These are phyloP conservation scores for Acarospora socialis DNA, from an alignment of 2,329 filamentous ascomycete species.

Conservation along the genomic window DNA sequence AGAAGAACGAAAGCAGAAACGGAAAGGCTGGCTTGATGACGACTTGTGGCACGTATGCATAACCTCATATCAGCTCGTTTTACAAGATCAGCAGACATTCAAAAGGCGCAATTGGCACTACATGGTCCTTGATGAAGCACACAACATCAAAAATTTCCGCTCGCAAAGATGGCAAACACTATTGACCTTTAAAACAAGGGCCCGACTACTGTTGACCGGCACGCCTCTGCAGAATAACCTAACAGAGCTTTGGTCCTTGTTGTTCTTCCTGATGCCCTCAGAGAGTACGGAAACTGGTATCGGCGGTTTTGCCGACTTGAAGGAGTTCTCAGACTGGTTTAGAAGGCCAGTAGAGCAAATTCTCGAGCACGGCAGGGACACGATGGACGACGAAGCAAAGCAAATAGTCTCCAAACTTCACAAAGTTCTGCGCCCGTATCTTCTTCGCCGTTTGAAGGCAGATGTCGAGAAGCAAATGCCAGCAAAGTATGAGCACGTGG, in stretches of 20 bases:
- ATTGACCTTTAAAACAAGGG: constrained; percentile 80
- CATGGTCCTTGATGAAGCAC: constrained; percentile 93
- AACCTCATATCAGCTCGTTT: constrained; percentile 90
- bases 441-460: constrained; percentile 79
- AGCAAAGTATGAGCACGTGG: constrained; percentile 91
- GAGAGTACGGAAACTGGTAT: constrained; percentile 58
- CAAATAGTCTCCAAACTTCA: constrained; percentile 88
- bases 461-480: constrained; percentile 99
- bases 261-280: constrained; percentile 93
- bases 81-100: constrained; percentile 88
- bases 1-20: constrained; percentile 81
- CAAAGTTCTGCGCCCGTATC: constrained; percentile 81
- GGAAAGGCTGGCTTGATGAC: constrained; percentile 84
- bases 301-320: constrained; percentile 83
- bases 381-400: constrained; percentile 86
- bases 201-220: constrained; percentile 76
- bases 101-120: constrained; percentile 92
- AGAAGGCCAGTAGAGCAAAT: constrained; percentile 92
- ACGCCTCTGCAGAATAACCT: constrained; percentile 95
- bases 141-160: constrained; percentile 99
- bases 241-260: constrained; percentile 87
- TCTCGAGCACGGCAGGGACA: constrained; percentile 80
- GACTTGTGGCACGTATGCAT: constrained; percentile 95
- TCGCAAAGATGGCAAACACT: constrained; percentile 94
- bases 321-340: constrained; percentile 94